Base-by-base conservation (phyloP, 257 asterid genomes). In the Anisodus acutangulus region DNA sequence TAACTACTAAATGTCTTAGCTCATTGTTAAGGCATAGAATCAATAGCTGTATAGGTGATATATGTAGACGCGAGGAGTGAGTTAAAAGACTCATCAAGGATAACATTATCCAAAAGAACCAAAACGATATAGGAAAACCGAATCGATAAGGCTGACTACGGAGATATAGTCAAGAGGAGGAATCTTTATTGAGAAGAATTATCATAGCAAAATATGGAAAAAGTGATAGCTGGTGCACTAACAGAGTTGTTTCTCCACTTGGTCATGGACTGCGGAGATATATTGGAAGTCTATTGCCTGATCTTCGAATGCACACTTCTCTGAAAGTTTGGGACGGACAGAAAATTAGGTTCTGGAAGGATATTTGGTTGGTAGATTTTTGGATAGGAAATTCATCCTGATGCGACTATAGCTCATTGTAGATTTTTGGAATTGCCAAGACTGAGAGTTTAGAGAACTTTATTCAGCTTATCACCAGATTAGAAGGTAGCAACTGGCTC, bases 181-280 rank as follows among this genome's bases (percentile, higher is more conserved):
- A 10, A 17, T 47, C 11, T 19, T 47, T 47, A 6, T 19, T 39
- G 59, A 72, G 79, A 41, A 17, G 35, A 71, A 71, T 5, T 43
- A 71, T 47, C 57, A 9, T 57, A 4, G 55, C 13, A 41, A 71
- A 45, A 22, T 72, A 72, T 72, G 80, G 39, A 72, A 72, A 72
- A 5, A 47, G 60, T 72, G 80, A 47, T 49, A 49, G 80, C 80
- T 74, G 80, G 60, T 49, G 60, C 80, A 47, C 41, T 49, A 22
- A 51, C 11, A 8, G 58, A 74, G 80, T 49, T 74, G 7, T 5
- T 10, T 49, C 60, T 69, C 43, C 80, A 6, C 12, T 6, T 22
- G 62, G 62, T 19, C 39, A 22, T 22, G 80, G 43, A 22, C n/a
- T 22, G 19, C 0, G 19, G 43, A 49, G 22, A 74, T 74, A 74